phyloP scores from a whole-genome alignment of 2,329 filamentous ascomycete genomes.

The Penicillium rolfsii region DNA sequence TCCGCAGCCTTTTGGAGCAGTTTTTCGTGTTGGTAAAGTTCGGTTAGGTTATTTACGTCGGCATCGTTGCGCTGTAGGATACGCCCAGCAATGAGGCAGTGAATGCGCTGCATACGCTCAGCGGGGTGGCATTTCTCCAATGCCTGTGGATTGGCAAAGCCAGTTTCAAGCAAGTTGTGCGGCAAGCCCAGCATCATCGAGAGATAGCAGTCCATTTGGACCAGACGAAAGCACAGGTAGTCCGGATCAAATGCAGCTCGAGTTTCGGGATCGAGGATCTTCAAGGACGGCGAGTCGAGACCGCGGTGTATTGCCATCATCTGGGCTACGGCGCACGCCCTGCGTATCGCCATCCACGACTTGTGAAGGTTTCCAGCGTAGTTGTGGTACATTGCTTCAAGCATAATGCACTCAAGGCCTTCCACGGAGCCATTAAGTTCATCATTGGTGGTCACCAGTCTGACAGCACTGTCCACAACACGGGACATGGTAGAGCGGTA shows the following conservation, averaged over 20 bases:
- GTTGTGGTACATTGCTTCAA: constrained; percentile 47
- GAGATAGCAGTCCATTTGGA: constrained; percentile 46
- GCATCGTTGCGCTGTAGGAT: constrained; percentile 56
- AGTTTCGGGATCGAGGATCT: constrained; percentile 35
- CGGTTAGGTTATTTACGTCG: constrained; percentile 40
- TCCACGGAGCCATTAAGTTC: constrained; percentile 46
- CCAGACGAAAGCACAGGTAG: constrained; percentile 45
- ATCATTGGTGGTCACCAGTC: constrained; percentile 45
- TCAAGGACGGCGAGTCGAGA: constrained; percentile 41
- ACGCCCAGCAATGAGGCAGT: constrained; percentile 49
- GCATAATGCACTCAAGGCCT: constrained; percentile 48
- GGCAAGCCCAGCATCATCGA: constrained; percentile 50
- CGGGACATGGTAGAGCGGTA: constrained; percentile 37
- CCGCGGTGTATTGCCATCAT: constrained; percentile 47
- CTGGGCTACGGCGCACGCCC: constrained; percentile 47
- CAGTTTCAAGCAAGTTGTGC: constrained; percentile 32
- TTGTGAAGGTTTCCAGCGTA: constrained; percentile 49
- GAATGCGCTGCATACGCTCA: constrained; percentile 53
- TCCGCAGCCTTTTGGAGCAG: constrained; percentile 49
- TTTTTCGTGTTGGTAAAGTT: constrained; percentile 52
- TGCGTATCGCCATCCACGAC: constrained; percentile 45
- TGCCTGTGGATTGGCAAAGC: constrained; percentile 39
- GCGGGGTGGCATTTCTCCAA: constrained; percentile 40
- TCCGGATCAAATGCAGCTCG: constrained; percentile 31
- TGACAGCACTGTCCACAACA: constrained; percentile 36